Percentiles rank a stretch among this genome's conserved stretches.
phyloP scores from a whole-genome alignment of 1,284 basidiomycete genomes.

The Nidula niveotomentosa region DNA sequence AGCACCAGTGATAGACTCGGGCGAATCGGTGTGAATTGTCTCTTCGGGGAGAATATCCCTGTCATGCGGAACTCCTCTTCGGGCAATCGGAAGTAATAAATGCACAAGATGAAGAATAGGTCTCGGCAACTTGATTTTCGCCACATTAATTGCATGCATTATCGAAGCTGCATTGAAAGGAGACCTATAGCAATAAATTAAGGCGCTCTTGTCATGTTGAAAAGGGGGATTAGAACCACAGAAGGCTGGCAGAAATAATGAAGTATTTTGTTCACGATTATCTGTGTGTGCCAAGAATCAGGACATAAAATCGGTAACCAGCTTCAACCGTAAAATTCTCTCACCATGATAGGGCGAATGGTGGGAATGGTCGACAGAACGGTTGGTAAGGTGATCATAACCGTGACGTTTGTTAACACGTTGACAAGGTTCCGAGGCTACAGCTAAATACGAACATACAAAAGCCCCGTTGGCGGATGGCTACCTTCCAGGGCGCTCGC shows the following conservation, averaged over 20 bases:
- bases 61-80: neutral
- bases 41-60: constrained; percentile 3
- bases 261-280: too few species aligned
- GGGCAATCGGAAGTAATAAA: neutral
- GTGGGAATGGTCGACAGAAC: too few species aligned
- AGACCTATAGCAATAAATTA: neutral
- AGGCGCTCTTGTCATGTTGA: neutral
- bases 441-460: neutral
- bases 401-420: too few species aligned
- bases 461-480: neutral
- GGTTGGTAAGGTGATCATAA: too few species aligned
- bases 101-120: neutral
- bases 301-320: too few species aligned
- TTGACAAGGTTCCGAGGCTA: too few species aligned
- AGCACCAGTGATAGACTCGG: constrained; percentile 5
- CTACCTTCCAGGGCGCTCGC: too few species aligned
- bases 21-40: constrained; percentile 6
- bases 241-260: too few species aligned
- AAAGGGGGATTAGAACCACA: too few species aligned
- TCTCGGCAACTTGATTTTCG: neutral
- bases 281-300: too few species aligned
- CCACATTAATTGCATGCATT: neutral
- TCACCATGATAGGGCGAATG: too few species aligned
- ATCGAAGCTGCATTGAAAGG: neutral
- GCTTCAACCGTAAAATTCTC: too few species aligned